Conservation (phyloP, 2,329 filamentous ascomycete genomes). For the Aureobasidium sp. region DNA sequence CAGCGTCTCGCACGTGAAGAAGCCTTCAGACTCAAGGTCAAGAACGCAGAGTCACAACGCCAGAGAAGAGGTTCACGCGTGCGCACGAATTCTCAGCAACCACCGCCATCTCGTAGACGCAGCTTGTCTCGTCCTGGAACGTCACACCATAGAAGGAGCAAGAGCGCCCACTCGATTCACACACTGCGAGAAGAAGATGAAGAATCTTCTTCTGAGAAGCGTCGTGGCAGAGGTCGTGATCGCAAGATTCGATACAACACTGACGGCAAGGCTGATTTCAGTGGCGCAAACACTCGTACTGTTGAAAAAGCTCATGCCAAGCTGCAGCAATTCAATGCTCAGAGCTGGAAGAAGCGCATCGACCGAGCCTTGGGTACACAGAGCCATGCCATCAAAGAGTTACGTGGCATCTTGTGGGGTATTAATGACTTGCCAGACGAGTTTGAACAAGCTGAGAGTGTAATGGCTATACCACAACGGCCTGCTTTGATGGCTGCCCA, state of each 20-base stretch:
- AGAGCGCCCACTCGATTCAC: constrained; percentile 23
- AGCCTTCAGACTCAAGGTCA: constrained; percentile 79
- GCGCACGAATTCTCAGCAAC: constrained; percentile 45
- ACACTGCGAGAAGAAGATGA: constrained; percentile 2
- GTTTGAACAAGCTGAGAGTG: constrained; percentile 70
- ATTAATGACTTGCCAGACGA: constrained; percentile 74
- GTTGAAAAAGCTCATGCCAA: constrained; percentile 67
- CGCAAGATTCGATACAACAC: constrained; percentile 65
- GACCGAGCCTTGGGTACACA: constrained; percentile 65
- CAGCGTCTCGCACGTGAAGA: constrained; percentile 85
- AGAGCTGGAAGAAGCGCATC: constrained; percentile 88
- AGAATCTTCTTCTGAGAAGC: not conserved
- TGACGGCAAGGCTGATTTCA: constrained; percentile 65
- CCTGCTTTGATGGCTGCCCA: constrained; percentile 70
- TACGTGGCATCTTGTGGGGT: constrained; percentile 74
- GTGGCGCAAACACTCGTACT: constrained; percentile 61
- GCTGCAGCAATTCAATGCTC: constrained; percentile 71
- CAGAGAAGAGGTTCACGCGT: constrained; percentile 43
- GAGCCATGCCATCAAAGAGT: constrained; percentile 65
- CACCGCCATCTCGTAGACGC: constrained; percentile 29
- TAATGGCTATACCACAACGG: constrained; percentile 76
- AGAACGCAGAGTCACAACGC: constrained; percentile 63
- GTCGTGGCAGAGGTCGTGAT: constrained; percentile 22
- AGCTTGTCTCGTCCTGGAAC: constrained; percentile 22
- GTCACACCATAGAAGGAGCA: constrained; percentile 27